Evolutionary conservation across 441 rosid genomes (phyloP).

Genomic region (Gossypium gossypioides): DNA sequence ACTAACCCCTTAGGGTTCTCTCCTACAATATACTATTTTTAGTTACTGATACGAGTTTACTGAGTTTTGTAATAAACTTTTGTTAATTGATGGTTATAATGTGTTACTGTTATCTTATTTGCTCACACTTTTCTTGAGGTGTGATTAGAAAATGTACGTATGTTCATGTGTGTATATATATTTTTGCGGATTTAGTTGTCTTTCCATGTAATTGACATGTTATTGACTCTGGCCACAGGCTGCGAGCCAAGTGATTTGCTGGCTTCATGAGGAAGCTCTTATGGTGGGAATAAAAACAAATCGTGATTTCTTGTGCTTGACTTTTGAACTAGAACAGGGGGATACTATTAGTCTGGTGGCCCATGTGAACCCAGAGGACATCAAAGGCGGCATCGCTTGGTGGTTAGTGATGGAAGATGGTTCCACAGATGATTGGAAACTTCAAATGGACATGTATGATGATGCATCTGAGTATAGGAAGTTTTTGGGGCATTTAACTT

Average conservation of each 20-base stretch:
- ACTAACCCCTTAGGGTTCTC: not conserved
- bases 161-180: not conserved
- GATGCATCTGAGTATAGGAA: constrained; percentile 45
- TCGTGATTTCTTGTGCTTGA: constrained; percentile 56
- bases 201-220: constrained; percentile 10
- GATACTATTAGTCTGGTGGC: constrained; percentile 77
- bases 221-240: constrained; percentile 34
- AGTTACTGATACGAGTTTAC: not conserved
- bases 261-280: constrained; percentile 86
- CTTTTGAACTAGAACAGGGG: constrained; percentile 75
- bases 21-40: not conserved
- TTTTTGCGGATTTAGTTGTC: not conserved
- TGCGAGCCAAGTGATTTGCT: constrained; percentile 80
- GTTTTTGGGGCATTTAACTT: constrained; percentile 62
- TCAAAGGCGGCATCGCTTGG: constrained; percentile 72
- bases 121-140: not conserved
- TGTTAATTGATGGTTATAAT: not conserved
- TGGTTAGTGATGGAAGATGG: constrained; percentile 81
- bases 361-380: constrained; percentile 64
- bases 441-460: constrained; percentile 25
- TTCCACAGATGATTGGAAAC: constrained; percentile 47
- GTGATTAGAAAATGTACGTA: not conserved
- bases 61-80: not conserved
- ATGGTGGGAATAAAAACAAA: constrained; percentile 64
- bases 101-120: not conserved